A percentile compares a stretch with the other conserved stretches of the same genome.
Conservation (phyloP, 257 asterid genomes). For the Eucommia ulmoides region DNA sequence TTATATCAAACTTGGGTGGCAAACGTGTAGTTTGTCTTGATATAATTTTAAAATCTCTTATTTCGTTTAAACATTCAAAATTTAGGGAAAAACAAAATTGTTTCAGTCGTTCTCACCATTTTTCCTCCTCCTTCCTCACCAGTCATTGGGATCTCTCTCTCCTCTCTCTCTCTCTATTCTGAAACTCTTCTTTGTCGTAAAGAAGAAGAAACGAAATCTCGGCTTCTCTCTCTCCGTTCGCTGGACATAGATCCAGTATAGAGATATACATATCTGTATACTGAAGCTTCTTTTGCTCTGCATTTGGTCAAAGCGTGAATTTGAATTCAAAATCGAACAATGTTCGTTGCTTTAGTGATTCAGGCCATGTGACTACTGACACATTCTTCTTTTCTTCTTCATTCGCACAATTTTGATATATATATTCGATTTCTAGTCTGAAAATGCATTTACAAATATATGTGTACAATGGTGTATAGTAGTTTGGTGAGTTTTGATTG, state of each 20-base stretch:
- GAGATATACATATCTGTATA: slow-evolving; percentile 5
- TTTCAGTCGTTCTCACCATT: slow-evolving; percentile 19
- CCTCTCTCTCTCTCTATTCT: slow-evolving; percentile 20
- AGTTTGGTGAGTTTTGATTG: background rate
- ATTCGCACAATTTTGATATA: background rate
- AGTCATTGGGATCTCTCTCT: slow-evolving; percentile 3
- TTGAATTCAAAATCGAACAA: slow-evolving; percentile 18
- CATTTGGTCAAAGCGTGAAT: slow-evolving; percentile 30
- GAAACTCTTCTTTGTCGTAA: slow-evolving; percentile 44
- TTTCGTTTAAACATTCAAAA: slow-evolving; percentile 20
- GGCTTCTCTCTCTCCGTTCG: slow-evolving; percentile 11
- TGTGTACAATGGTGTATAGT: background rate
- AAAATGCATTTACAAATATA: slow-evolving; percentile 1
- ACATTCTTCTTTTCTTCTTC: slow-evolving; percentile 21
- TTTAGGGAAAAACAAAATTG: slow-evolving; percentile 9
- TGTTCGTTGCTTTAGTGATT: slow-evolving; percentile 31
- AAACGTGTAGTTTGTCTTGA: background rate
- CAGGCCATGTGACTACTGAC: slow-evolving; percentile 88
- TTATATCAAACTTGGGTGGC: too few species aligned
- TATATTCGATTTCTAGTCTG: too few species aligned
- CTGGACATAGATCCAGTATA: slow-evolving; percentile 14
- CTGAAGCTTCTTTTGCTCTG: slow-evolving; percentile 25
- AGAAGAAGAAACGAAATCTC: slow-evolving; percentile 34
- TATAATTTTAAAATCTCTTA: background rate
- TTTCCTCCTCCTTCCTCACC: slow-evolving; percentile 17